Percentiles rank a stretch among this genome's conserved stretches.
phyloP scores from a whole-genome alignment of 2,329 filamentous ascomycete genomes.

The Aureobasidium sp. region DNA sequence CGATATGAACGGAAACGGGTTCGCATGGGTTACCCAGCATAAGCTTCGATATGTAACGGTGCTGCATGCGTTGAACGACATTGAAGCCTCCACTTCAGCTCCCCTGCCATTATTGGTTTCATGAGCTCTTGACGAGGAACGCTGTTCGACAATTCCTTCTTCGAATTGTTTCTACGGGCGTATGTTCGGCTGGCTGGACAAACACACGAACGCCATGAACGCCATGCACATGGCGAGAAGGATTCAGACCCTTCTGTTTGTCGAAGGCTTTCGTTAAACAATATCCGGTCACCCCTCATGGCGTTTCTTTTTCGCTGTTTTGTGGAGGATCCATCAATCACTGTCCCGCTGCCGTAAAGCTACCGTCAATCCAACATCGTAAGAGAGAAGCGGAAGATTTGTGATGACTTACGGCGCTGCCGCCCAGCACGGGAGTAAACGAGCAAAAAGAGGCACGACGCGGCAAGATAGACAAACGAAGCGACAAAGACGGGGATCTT shows the following conservation, averaged over 20 bases:
- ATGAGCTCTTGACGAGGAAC: neutral
- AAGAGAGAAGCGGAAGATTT: neutral
- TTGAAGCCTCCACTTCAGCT: neutral
- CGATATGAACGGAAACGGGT: conserved; percentile 4
- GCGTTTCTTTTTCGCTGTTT: neutral
- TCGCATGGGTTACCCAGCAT: neutral
- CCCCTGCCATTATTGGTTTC: neutral
- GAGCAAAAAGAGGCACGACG: too few relatives aligned
- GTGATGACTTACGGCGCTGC: neutral
- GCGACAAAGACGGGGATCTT: neutral
- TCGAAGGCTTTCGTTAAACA: neutral
- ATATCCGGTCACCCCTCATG: neutral
- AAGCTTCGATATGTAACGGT: neutral
- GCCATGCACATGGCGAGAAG: neutral
- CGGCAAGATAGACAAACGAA: neutral
- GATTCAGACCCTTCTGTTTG: neutral
- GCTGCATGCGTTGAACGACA: neutral
- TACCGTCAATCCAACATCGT: neutral
- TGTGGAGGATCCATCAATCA: neutral
- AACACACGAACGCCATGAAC: neutral
- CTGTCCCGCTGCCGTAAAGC: neutral
- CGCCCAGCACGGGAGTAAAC: neutral
- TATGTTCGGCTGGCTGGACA: neutral
- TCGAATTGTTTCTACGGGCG: neutral
- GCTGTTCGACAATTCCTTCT: neutral